These are phyloP conservation scores for Puccinia brachypodii DNA, from an alignment of 1,284 basidiomycete species.

Conservation along the genomic window DNA sequence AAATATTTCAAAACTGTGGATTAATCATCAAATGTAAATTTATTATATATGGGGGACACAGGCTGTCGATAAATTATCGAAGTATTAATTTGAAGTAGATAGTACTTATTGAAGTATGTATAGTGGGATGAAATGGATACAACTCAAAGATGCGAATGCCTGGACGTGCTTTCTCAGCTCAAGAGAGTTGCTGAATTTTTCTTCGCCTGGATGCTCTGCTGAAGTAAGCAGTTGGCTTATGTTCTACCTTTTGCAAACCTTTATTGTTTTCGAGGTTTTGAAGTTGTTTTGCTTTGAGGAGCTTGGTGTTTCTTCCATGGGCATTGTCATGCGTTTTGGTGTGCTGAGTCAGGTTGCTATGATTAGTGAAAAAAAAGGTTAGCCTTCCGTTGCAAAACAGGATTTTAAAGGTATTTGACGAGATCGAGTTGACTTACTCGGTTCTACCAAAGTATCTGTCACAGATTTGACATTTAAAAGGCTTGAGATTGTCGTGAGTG, in stretches of 20 bases:
- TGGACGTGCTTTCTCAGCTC: no score
- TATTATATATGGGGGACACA: no score
- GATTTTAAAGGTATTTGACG: background rate
- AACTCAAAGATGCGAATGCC: no score
- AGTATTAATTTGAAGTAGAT: no score
- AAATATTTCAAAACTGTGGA: no score
- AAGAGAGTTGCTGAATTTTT: background rate
- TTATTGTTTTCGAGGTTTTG: background rate
- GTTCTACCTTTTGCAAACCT: background rate
- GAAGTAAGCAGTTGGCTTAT: background rate
- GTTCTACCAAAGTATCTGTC: conserved; percentile 16
- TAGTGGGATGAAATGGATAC: no score
- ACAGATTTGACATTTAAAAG: conserved; percentile 1
- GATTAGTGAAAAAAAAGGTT: background rate
- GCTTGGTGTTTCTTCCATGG: conserved; percentile 21
- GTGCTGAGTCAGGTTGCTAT: conserved; percentile 12
- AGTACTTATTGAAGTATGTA: no score
- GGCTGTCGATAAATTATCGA: no score
- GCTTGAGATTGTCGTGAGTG: background rate
- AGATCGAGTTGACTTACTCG: background rate
- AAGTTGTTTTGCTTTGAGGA: conserved; percentile 5
- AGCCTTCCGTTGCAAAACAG: background rate
- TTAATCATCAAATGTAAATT: no score
- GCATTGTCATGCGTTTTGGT: conserved; percentile 15
- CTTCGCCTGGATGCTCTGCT: background rate